Base-by-base conservation (phyloP, 768 basidiomycete genomes). In the Auricularia auricula-judae region DNA sequence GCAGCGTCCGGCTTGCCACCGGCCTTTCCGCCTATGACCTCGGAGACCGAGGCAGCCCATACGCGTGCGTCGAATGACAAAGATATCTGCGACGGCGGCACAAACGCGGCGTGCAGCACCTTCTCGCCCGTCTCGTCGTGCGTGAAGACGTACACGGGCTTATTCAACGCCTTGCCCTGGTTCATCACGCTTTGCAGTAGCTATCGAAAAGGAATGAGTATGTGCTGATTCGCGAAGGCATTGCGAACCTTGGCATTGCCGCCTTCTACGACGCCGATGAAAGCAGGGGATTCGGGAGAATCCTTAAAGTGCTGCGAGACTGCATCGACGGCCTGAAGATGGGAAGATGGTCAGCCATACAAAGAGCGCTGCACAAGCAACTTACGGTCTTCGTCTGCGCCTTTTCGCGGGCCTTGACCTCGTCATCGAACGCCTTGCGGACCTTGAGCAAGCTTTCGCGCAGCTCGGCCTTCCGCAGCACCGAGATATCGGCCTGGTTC, bases 1-100 rank as follows among this genome's bases (percentile, higher is more conserved):
- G 89, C 89, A 64, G 84, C 82, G 43, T 98, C 97, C 65, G 92
- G 92, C 75, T 95, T 98, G 14, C 97, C 97, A 63, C 97, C 97
- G 62, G 93, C 93, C 86, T 96, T 98, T 53, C 97, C 97, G 33
- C 95, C 94, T 10, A 98, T 70, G 8, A 94, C 75, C 42, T 88
- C 88, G 4, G 83, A 81, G 21, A 97, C 88, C 66, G 82, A 84
- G 29, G 80, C 75, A 33, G 94, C 89, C 97, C 97, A 99, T n/a
- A 75, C 78, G 66, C 93, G 88, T 29, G 90, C 95, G 72, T 94
- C 91, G 60, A 90, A 79, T 14, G 86, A 86, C 68, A 74, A 75
- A 23, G 70, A 67, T 65, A 80, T 67, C 67, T 83, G 82, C 1
- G 75, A 72, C 2, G 81, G 78, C 0, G 88, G 84, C 54, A 98